These are phyloP conservation scores for Sextonia rubra DNA, from an alignment of 164 flowering plant species.

Conservation along the genomic window DNA sequence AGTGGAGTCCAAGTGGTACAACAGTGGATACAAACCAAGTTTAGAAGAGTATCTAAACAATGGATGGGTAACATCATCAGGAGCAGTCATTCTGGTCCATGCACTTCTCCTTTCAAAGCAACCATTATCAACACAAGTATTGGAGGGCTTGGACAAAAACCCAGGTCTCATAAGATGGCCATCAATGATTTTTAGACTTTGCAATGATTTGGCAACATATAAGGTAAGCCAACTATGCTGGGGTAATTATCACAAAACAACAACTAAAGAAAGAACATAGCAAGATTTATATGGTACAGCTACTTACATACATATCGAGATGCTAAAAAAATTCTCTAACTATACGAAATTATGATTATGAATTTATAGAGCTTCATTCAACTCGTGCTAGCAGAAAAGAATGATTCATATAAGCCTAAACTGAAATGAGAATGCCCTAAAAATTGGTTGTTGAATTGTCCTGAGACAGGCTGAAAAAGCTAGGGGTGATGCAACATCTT, in stretches of 20 bases:
- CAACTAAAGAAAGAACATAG: no score
- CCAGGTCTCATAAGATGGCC: conserved; percentile 16
- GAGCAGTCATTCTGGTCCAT: conserved; percentile 27
- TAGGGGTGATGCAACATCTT: conserved; percentile 17
- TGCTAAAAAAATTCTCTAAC: no score
- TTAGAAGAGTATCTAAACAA: conserved; percentile 40
- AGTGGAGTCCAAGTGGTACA: conserved; percentile 59
- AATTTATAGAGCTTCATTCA: no score
- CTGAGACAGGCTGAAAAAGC: conserved; percentile 10
- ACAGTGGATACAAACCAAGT: conserved; percentile 32
- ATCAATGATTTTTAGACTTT: conserved; percentile 35
- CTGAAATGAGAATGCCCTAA: no score
- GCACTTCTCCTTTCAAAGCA: conserved; percentile 21
- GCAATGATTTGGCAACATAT: conserved; percentile 35
- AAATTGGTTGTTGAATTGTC: no score
- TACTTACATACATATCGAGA: no score
- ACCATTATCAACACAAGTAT: conserved; percentile 7
- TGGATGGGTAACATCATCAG: conserved; percentile 50
- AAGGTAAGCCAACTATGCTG: conserved; percentile 19
- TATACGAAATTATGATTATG: no score
- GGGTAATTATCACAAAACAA: no score
- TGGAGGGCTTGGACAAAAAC: conserved; percentile 12
- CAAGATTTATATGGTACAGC: no score
- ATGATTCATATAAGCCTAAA: no score
- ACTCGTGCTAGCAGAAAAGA: no score